A percentile compares a stretch with the other conserved stretches of the same genome.
Evolutionary conservation across 768 basidiomycete genomes (phyloP).

Genomic region (Lepiota brunneoincarnata): DNA sequence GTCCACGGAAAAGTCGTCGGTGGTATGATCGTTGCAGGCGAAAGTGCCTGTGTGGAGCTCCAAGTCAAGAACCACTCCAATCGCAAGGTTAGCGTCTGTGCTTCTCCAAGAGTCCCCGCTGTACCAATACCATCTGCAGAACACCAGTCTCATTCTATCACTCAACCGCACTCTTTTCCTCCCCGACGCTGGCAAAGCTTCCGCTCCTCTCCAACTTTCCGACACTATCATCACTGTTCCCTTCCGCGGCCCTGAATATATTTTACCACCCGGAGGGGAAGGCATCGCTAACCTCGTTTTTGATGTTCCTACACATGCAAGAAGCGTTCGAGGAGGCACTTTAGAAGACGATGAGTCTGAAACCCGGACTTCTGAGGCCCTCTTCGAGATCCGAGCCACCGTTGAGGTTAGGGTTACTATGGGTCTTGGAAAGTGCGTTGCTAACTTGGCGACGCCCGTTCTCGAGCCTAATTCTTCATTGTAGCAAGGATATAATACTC

Average conservation of each 20-base stretch:
- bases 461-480: slow-evolving; percentile 1
- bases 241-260: slow-evolving; percentile 74
- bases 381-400: slow-evolving; percentile 69
- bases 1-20: slow-evolving; percentile 66
- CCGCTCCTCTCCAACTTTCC: slow-evolving; percentile 52
- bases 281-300: slow-evolving; percentile 80
- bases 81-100: slow-evolving; percentile 59
- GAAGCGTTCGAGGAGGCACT: slow-evolving; percentile 61
- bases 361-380: slow-evolving; percentile 34
- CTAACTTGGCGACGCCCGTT: background rate
- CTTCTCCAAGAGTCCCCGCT: slow-evolving; percentile 6
- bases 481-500: slow-evolving; percentile 69
- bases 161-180: slow-evolving; percentile 62
- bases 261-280: slow-evolving; percentile 68
- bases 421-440: slow-evolving; percentile 58
- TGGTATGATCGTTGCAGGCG: slow-evolving; percentile 62
- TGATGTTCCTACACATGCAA: slow-evolving; percentile 67
- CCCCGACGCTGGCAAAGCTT: slow-evolving; percentile 32
- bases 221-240: slow-evolving; percentile 69
- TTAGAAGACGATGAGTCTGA: slow-evolving; percentile 46
- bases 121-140: slow-evolving; percentile 37
- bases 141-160: slow-evolving; percentile 60
- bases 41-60: slow-evolving; percentile 69
- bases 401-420: slow-evolving; percentile 52
- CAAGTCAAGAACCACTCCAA: slow-evolving; percentile 80